Evolutionary conservation across 208 protist species (phyloP).

Genomic region (Porcisia deanei): DNA sequence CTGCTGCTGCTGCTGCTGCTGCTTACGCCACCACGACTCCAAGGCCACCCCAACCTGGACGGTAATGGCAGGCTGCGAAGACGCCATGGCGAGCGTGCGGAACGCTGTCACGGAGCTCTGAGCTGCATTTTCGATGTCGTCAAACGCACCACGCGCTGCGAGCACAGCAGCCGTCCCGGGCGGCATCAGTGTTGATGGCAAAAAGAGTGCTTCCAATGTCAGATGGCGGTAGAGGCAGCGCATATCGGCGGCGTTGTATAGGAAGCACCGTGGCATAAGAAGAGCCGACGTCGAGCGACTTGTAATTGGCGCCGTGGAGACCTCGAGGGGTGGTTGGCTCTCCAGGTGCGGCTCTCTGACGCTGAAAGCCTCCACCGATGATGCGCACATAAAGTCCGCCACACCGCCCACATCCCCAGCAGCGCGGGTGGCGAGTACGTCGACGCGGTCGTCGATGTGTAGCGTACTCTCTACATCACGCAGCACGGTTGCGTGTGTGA

Average conservation of each 20-base stretch:
- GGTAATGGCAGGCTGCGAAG: slow-evolving; percentile 9
- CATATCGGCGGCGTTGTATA: slow-evolving; percentile 28
- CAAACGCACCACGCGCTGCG: background rate
- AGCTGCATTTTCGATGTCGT: slow-evolving; percentile 2
- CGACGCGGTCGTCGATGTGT: slow-evolving; percentile 3
- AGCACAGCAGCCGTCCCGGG: background rate
- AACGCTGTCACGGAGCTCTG: slow-evolving; percentile 19
- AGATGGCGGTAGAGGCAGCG: slow-evolving; percentile 24
- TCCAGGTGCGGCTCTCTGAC: too few species aligned
- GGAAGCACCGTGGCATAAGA: slow-evolving; percentile 9
- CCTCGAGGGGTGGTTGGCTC: background rate
- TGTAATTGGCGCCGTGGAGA: too few species aligned
- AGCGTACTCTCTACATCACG: background rate
- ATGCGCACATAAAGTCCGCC: background rate
- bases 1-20: slow-evolving; percentile 9
- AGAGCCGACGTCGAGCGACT: too few species aligned
- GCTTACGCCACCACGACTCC: slow-evolving; percentile 26
- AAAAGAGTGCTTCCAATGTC: slow-evolving; percentile 29
- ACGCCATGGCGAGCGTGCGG: slow-evolving; percentile 22
- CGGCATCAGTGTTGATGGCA: background rate
- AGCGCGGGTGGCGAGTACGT: slow-evolving; percentile 1
- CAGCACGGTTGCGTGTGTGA: slow-evolving; percentile 13
- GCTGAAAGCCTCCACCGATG: background rate
- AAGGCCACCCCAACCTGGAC: slow-evolving; percentile 25
- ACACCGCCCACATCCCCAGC: background rate